Evolutionary conservation across 768 basidiomycete genomes (phyloP).

Genomic region (Cytidiella melzeri): DNA sequence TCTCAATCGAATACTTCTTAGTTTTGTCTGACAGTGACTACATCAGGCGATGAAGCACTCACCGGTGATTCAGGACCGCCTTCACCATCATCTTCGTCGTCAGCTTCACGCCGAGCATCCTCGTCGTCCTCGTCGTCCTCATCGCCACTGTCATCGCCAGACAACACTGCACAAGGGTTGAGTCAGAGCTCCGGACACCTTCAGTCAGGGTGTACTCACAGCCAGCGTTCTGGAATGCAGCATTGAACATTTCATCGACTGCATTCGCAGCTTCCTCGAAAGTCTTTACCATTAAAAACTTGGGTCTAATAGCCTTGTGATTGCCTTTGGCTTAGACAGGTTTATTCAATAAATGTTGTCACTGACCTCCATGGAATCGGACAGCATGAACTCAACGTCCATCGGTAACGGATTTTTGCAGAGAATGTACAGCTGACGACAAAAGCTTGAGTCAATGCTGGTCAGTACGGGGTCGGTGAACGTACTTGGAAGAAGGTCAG

Average conservation of each 20-base stretch:
- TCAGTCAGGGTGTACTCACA: too few relatives aligned
- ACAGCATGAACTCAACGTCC: conserved; percentile 97
- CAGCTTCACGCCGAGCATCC: conserved; percentile 33
- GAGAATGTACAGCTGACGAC: conserved; percentile 68
- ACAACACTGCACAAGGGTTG: too few relatives aligned
- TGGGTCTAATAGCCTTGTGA: conserved; percentile 78
- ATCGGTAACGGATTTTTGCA: conserved; percentile 89
- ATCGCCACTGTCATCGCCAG: conserved; percentile 59
- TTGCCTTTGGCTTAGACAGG: conserved; percentile 5
- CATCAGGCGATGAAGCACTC: conserved; percentile 18
- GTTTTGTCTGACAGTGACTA: too few relatives aligned
- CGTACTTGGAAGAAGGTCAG: conserved; percentile 88
- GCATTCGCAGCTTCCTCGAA: conserved; percentile 82
- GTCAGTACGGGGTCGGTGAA: background rate
- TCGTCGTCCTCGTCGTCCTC: conserved; percentile 40
- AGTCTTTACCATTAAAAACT: conserved; percentile 59
- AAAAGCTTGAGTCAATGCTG: conserved; percentile 1
- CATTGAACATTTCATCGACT: conserved; percentile 85
- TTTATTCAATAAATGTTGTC: background rate
- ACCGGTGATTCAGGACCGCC: conserved; percentile 50
- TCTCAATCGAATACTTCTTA: conserved; percentile 30
- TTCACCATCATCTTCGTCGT: conserved; percentile 68
- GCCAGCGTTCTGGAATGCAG: conserved; percentile 54
- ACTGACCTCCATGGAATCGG: conserved; percentile 84
- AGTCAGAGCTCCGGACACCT: too few relatives aligned